Evolutionary conservation across 2,329 filamentous ascomycete genomes (phyloP), one percentile per base, ranked within the genome.

Genomic region (Pleoardoris graminearum): DNA sequence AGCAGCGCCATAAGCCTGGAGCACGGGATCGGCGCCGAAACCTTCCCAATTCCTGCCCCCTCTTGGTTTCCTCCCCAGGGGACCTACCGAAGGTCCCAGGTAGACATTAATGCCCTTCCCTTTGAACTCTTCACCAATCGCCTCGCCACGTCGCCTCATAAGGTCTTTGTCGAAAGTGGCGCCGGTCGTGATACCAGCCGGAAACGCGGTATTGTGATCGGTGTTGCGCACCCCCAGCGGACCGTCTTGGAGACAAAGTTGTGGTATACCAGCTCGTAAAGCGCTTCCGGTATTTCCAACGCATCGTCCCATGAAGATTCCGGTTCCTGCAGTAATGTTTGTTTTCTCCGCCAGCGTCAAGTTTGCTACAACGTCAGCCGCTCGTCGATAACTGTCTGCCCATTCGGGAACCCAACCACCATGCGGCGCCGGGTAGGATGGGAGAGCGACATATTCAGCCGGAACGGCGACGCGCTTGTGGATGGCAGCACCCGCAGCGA

Each of bases 311-410:
- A 91, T 91, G 58, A 80, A 87, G 36, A 86, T 80, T 1, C 88
- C 88, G 1, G 82, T 86, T 3, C 89, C 89, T 1, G 83, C 82
- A 0, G 88, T 91, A 46, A 91, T 80, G 66, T 91, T 92, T 3
- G 87, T 86, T 75, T 92, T 93, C 69, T 92, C 89, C 1, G 88
- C 88, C 50, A 93, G 73, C 0, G 88, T 92, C 88, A 93, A 90
- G 42, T 84, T 82, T 48, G 84, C 82, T 14, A 93, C 89, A 12
- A 92, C 71, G 3, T 77, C 72, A 51, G 85, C 80, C 1, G 89
- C 89, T 63, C 88, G 90, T 47, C 75, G 75, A 66, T 91, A 93
- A 61, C 87, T 87, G 16, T 82, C 82, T 19, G 77, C 76, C 89
- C 89, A 93, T 51, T 82, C 82, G 5, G 80, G 74, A 0, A 81